Base-by-base conservation (phyloP, 1,284 basidiomycete genomes). In the Pseudozyma sp. region DNA sequence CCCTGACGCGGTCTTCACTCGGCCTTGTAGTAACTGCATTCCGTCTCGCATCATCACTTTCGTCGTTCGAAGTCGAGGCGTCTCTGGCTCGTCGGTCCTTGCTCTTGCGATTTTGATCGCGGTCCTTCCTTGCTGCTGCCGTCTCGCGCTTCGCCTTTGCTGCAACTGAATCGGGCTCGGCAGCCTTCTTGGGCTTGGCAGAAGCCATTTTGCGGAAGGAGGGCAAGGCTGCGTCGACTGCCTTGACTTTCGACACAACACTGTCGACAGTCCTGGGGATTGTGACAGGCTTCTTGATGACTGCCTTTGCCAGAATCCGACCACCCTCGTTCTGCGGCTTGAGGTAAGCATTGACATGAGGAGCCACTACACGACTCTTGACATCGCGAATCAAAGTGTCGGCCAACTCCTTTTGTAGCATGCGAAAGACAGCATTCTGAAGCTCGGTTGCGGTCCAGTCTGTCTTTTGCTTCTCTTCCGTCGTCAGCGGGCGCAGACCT, bases 341-440 rank as follows among this genome's bases (percentile, higher is more conserved):
- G 51, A 91, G 87, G 56, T 91, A 82, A 70, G 87, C 87, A 67
- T 88, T 86, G 49, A 93, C 77, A 43, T 90, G 89, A 7, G 86
- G 85, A 6, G 87, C 88, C 12, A 93, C 89, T 5, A 93, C 83
- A 9, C 90, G 88, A 45, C 91, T 90, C 77, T 88, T 87, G 36
- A 94, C 87, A 77, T 94, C 93, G 83, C 89, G 90, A 83, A 90
- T 87, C 55, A 94, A 87, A 53, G 89, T 76, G 3, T 81, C 85
- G 65, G 86, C 86, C 47, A 95, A 86, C 80, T 94, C 92, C 42
- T 86, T 86, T 49, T 90, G 69, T 52, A 94, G 89, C 52, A 90
- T 85, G 68, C 88, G 87, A 72, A 88, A 87, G 3, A 92, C 92
- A 43, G 88, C 87, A 9, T 88, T 88, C 14, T 91, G 85, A 38